phyloP scores from a whole-genome alignment of 2,329 filamentous ascomycete genomes.

The Pestalotiopsis sp. region DNA sequence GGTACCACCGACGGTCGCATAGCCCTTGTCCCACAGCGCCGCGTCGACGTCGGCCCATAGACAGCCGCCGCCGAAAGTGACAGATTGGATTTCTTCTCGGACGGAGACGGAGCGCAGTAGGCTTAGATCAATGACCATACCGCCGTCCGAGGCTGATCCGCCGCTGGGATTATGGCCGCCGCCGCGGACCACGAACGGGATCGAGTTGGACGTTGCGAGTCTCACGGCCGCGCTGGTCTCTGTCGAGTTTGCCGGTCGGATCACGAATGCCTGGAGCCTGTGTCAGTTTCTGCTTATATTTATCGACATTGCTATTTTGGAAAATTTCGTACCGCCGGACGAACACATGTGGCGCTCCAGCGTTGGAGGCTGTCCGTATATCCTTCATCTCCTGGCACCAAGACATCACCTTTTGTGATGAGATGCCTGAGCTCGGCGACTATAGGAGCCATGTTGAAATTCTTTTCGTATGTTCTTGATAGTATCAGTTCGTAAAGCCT shows the following conservation, averaged over 20 bases:
- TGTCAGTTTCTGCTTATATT: not conserved
- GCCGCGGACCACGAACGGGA: constrained; percentile 56
- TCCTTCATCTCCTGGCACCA: constrained; percentile 34
- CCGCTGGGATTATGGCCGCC: constrained; percentile 60
- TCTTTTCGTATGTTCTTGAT: not conserved
- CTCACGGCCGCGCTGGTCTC: constrained; percentile 36
- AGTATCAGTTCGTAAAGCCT: not conserved
- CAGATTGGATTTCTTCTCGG: constrained; percentile 43
- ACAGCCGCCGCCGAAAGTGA: constrained; percentile 54
- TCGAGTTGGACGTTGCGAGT: constrained; percentile 43
- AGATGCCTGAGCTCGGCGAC: constrained; percentile 3
- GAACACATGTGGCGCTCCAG: constrained; percentile 40
- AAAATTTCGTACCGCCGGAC: constrained; percentile 35
- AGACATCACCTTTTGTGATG: constrained; percentile 27
- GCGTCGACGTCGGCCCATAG: constrained; percentile 58
- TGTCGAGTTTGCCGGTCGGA: constrained; percentile 44
- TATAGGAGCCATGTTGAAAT: not conserved
- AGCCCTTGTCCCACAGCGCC: constrained; percentile 48
- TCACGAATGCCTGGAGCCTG: constrained; percentile 41
- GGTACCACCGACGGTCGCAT: constrained; percentile 64
- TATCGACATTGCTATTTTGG: too few species aligned
- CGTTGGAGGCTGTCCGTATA: constrained; percentile 37
- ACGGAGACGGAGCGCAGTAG: constrained; percentile 53
- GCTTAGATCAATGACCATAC: constrained; percentile 58
- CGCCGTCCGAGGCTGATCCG: constrained; percentile 50